Base-by-base conservation (phyloP, 1,139 yeast genomes). In the Pichia norvegensis region DNA sequence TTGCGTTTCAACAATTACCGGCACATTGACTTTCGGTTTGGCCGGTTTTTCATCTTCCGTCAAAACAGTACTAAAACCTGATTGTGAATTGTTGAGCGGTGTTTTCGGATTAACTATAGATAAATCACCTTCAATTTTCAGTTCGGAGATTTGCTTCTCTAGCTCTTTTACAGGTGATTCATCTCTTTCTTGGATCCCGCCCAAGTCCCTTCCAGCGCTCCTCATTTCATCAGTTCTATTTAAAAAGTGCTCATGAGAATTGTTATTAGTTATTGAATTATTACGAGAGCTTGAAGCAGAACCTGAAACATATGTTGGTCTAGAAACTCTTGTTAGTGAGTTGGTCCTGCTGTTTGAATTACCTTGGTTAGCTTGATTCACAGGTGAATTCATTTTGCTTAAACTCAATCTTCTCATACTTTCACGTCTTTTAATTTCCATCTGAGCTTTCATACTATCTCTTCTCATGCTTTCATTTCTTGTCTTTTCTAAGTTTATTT, bases 401-500 rank as follows among this genome's bases (percentile, higher is more conserved):
- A 31, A 8, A 31, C 35, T 31, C 13, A 16, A 17, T 19, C 37
- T 14, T 35, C 37, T 35, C 25, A 35, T 19, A 35, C 23, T 35
- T 35, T 17, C 37, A 13, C 37, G n/a, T 20, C 25, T 35, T 20
- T 33, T 33, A 8, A 33, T 8, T 6, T 40, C 40, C 38, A 43
- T 16, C 36, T 46, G 37, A 9, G 20, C n/a, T 19, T 46, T 41
- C 23, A 46, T 19, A 16, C 25, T 35, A 10, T 35, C 23, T 20
- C 4, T 37, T 46, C 44, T 21, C 41, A 36, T 35, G 43, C 46
- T n/a, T 29, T 44, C 38, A 43, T 46, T 20, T 35, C n/a, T 17
- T 11, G 23, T 16, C 8, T 10, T 10, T 35, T 35, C n/a, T 16
- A 19, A 4, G 9, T 20, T 33, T 16, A 20, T 20, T 3, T 33